Evolutionary conservation across 2,329 filamentous ascomycete species (phyloP).

Genomic region (Aureobasidium zeae): DNA sequence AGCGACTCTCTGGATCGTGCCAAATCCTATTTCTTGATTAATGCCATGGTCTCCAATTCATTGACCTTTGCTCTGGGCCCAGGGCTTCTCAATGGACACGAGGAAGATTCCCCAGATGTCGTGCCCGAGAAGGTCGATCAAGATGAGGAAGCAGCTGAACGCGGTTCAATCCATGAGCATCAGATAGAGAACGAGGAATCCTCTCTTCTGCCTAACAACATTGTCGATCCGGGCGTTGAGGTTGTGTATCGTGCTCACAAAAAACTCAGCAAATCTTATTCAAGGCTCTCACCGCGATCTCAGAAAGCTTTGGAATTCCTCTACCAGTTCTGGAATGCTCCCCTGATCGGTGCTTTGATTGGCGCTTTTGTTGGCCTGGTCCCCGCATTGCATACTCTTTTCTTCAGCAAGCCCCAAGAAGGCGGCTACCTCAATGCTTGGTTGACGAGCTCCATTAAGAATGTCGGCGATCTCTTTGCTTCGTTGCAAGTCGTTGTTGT

Average conservation of each 20-base stretch:
- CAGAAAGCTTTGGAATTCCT: conserved; percentile 35
- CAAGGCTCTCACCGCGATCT: conserved; percentile 29
- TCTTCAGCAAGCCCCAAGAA: conserved; percentile 49
- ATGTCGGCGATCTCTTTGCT: conserved; percentile 55
- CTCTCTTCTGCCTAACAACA: conserved; percentile 40
- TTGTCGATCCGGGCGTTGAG: conserved; percentile 25
- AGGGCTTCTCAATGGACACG: conserved; percentile 43
- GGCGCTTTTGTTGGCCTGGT: conserved; percentile 53
- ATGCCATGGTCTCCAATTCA: conserved; percentile 53
- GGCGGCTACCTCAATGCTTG: conserved; percentile 59
- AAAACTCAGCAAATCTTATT: conserved; percentile 28
- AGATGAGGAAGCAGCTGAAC: conserved; percentile 22
- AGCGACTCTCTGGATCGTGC: conserved; percentile 47
- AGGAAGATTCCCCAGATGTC: conserved; percentile 33
- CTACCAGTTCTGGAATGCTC: conserved; percentile 51
- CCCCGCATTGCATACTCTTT: conserved; percentile 50
- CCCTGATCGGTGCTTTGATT: conserved; percentile 50
- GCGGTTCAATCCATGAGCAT: conserved; percentile 19
- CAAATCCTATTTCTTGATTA: conserved; percentile 58
- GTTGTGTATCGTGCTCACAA: conserved; percentile 28
- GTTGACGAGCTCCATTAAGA: conserved; percentile 53
- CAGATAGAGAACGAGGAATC: conserved; percentile 38
- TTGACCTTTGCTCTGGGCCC: conserved; percentile 57
- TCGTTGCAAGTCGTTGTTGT: conserved; percentile 57
- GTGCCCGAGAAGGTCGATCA: conserved; percentile 19